phyloP scores from a whole-genome alignment of 2,329 filamentous ascomycete genomes.

The Raffaelea deltoideospora region DNA sequence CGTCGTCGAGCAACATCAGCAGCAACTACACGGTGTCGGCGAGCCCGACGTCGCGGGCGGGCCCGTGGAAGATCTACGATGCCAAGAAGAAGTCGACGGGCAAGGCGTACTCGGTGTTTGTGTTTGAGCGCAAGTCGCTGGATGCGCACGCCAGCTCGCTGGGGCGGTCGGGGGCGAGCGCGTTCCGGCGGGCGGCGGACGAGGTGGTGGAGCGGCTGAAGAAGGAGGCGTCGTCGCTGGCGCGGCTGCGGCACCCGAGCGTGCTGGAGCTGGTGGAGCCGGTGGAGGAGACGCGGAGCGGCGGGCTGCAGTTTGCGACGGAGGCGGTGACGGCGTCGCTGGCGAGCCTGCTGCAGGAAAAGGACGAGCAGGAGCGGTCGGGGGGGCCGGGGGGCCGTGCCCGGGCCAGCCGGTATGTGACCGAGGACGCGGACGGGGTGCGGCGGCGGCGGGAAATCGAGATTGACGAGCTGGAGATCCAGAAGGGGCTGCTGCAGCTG shows the following conservation, averaged over 20 bases:
- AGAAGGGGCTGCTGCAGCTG: slow-evolving; percentile 86
- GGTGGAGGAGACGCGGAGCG: slow-evolving; percentile 82
- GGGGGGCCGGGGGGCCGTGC: slow-evolving; percentile 40
- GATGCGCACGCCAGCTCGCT: slow-evolving; percentile 51
- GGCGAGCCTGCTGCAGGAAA: slow-evolving; percentile 65
- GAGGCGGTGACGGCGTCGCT: slow-evolving; percentile 85
- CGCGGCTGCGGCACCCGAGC: slow-evolving; percentile 77
- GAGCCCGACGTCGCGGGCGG: slow-evolving; percentile 62
- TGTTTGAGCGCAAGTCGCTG: slow-evolving; percentile 81
- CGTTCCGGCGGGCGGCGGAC: slow-evolving; percentile 67
- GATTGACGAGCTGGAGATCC: slow-evolving; percentile 92
- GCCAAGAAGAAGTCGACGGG: slow-evolving; percentile 92
- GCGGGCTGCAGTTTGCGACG: slow-evolving; percentile 89
- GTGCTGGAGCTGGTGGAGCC: slow-evolving; percentile 88
- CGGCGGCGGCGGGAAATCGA: slow-evolving; percentile 67
- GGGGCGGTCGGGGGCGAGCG: slow-evolving; percentile 46
- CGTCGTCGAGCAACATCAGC: slow-evolving; percentile 73
- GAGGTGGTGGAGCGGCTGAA: slow-evolving; percentile 84
- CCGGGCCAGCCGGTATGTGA: slow-evolving; percentile 62
- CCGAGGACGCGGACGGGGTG: slow-evolving; percentile 62
- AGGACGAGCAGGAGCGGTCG: slow-evolving; percentile 68
- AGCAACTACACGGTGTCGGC: slow-evolving; percentile 77
- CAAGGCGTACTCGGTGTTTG: slow-evolving; percentile 78
- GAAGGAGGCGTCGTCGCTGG: slow-evolving; percentile 80
- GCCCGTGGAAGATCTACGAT: slow-evolving; percentile 95